Evolutionary conservation across 495 filamentous ascomycete species (phyloP), one percentile per base, ranked within the genome.

Genomic region (Cercophora sp.): DNA sequence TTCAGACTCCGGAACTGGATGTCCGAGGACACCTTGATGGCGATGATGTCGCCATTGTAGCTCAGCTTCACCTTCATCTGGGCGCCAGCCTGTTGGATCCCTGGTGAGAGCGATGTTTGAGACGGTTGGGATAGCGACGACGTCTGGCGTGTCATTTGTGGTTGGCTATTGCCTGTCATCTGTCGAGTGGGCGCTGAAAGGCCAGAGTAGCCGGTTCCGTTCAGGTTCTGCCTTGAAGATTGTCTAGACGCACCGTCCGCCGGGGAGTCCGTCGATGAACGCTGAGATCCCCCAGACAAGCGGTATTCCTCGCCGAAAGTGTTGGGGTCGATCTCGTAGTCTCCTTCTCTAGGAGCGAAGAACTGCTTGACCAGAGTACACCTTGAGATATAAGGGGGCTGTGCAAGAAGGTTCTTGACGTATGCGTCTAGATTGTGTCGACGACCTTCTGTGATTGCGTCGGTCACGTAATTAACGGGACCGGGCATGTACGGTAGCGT

Each of bases 401-500:
- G 86, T 25, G 82, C 77, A 2, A 98, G 73, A 6, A 98, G 80
- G 55, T 91, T 90, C 69, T 91, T 91, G 59, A 98, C 88, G 57
- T 98, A 98, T 50, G 91, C 86, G 63, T 98, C 91, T 10, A 98
- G 75, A 65, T 91, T 95, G 57, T 89, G 86, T 40, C 91, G 84
- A 42, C 93, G 84, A 25, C 90, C 93, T 57, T 96, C 90, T 31
- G 91, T 95, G 60, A 98, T 96, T 5, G 88, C 88, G 64, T 96
- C 94, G 13, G 94, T 98, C 46, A 98, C 94, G 70, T 95, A 94
- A 51, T 91, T 95, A 59, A 98, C 92, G 18, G 93, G 93, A 8
- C 93, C 93, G 16, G 93, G 93, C 93, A 98, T 98, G 69, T 92
- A 98, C n/a, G 93, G 93, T 5, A 98, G 68, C 13, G 86, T 88